Percentiles rank a stretch among this genome's conserved stretches.
These are phyloP conservation scores for Dioscorea zingiberensis DNA, from an alignment of 106 monocot genomes.

Conservation along the genomic window DNA sequence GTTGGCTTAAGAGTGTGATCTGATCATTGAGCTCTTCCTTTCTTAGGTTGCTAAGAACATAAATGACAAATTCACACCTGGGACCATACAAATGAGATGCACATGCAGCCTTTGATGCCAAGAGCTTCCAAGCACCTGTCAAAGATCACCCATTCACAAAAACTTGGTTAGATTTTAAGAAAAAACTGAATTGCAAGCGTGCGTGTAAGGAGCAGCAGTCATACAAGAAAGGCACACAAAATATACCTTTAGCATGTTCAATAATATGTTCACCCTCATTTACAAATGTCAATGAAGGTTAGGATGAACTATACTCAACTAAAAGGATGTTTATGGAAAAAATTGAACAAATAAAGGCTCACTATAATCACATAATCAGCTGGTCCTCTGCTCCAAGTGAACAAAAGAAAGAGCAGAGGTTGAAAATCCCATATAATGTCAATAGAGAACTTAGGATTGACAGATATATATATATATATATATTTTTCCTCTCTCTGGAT, in stretches of 20 bases:
- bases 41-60: constrained; percentile 19
- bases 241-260: too few relatives aligned
- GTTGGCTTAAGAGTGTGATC: constrained; percentile 20
- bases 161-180: not conserved
- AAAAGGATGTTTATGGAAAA: too few relatives aligned
- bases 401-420: too few relatives aligned
- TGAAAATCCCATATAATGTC: too few relatives aligned
- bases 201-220: not conserved
- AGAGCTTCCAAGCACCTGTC: constrained; percentile 40
- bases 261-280: too few relatives aligned
- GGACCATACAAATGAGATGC: constrained; percentile 65
- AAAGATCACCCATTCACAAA: not conserved
- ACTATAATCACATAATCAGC: not conserved
- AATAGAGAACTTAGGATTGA: too few relatives aligned
- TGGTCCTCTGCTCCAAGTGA: not conserved
- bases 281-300: too few relatives aligned
- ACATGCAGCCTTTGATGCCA: constrained; percentile 57
- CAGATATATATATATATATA: too few relatives aligned
- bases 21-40: constrained; percentile 10
- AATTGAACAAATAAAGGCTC: not conserved
- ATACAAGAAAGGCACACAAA: not conserved
- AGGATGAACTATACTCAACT: too few relatives aligned
- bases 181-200: not conserved
- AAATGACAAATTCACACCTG: constrained; percentile 31
- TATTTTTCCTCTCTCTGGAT: too few relatives aligned